Base-by-base conservation (phyloP, 176 grass and related monocot genomes). In the Oryza punctata region DNA sequence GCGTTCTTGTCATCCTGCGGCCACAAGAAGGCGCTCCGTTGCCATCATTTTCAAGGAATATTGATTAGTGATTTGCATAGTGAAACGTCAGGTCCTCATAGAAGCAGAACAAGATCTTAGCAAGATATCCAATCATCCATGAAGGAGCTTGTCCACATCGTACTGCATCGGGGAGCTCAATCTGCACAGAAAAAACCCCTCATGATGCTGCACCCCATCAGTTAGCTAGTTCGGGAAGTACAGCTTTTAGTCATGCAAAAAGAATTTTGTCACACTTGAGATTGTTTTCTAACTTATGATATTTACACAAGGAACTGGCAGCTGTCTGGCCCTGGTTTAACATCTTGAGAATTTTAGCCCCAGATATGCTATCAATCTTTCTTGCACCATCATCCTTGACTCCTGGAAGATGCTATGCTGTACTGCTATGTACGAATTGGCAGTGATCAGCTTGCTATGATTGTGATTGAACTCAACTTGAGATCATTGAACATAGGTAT, bases 1-100 rank as follows among this genome's bases (percentile, higher is more conserved):
- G 35, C 5, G 82, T 99, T 80, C 93, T 99, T 0, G 93, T 99
- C 85, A 87, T 99, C 82, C 64, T 99, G 16, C 82, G 91, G 14
- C 96, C 96, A 0, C 96, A 92, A 54, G 96, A 99, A 88, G 89
- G 93, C 16, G 87, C 96, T 6, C 96, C 91, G 14, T 74, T 99
- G 70, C 96, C 96, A 73, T 99, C 93, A 4, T 99, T 94, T 66
- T 99, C 93, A 69, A 84, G 96, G 65, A 94, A 96, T 77, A 88
- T 85, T 7, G 93, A 96, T 76, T 99, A 90, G 83, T 73, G 67
- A 32, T 29, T 77, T 80, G 65, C 64, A 26, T 10, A 57, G 69
- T 21, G 47, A 76, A 84, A 72, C 45, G 8, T 40, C 15, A 28
- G 40, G 4, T 0, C 23, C 50, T 46, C 40, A 76, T 71, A 70